Evolutionary conservation across 1,139 yeast species (phyloP).

Genomic region (Saccharomycopsis hybrid): DNA sequence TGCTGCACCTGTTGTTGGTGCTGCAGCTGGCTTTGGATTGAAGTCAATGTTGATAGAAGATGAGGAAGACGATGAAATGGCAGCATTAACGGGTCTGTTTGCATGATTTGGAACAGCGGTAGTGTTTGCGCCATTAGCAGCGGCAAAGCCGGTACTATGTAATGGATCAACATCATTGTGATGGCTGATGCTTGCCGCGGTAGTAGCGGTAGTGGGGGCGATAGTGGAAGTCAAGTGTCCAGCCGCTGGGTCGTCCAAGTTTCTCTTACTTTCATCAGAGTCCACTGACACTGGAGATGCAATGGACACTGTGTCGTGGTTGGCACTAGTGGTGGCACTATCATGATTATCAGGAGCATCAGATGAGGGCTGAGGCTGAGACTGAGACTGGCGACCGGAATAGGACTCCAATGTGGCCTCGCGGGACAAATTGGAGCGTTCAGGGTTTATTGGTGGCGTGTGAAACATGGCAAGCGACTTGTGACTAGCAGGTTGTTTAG

Average conservation of each 20-base stretch:
- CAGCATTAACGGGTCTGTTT: neutral
- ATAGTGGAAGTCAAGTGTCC: neutral
- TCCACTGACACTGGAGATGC: neutral
- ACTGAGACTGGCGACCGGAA: neutral
- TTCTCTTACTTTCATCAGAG: too few species aligned
- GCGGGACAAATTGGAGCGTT: slow-evolving; percentile 3
- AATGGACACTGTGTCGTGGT: neutral
- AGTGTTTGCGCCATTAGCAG: neutral
- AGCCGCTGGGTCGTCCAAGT: neutral
- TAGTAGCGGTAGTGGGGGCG: neutral
- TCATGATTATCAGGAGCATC: neutral
- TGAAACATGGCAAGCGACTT: slow-evolving; percentile 15
- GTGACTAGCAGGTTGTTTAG: too few species aligned
- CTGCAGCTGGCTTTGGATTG: neutral
- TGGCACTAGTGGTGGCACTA: neutral
- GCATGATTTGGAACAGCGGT: neutral
- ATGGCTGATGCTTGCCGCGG: neutral
- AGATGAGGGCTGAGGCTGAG: neutral
- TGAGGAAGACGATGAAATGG: neutral
- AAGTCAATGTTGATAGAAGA: neutral
- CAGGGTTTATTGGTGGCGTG: slow-evolving; percentile 21
- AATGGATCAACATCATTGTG: too few species aligned
- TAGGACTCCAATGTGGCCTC: slow-evolving; percentile 19
- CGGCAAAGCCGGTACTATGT: neutral
- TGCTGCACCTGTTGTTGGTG: slow-evolving; percentile 4